Evolutionary conservation across 805 yeast genomes (phyloP), one percentile per base, ranked within the genome.

Genomic region (Cephaloascus albidus): DNA sequence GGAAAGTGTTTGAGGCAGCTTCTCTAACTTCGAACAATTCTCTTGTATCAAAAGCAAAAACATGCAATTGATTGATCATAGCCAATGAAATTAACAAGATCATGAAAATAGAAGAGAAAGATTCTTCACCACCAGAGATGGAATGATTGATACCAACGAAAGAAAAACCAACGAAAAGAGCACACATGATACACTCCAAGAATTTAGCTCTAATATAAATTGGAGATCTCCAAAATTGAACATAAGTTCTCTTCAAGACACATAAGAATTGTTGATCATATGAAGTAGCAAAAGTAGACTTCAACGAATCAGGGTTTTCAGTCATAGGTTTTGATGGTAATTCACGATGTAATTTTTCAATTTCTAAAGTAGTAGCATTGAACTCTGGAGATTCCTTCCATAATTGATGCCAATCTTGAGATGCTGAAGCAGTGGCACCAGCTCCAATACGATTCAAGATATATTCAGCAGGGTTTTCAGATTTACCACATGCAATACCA

Each of bases 81-180:
- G 72, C 63, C 36, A 56, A 53, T 45, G 65, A 61, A 20, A 63
- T 63, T 39, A 67, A 58, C 41, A 59, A 49, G 39, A 57, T 57
- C 69, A 67, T 70, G 55, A 73, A 73, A 35, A 70, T 60, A 26
- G 76, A 58, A 40, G 72, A 68, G 65, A 73, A 64, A 44, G 71
- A 70, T 47, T 65, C 63, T 42, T 64, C 68, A 45, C 65, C 54
- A 31, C 69, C 70, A 49, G 63, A 66, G 28, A 56, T 38, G 3
- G 68, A 56, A 36, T 52, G 55, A 36, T 50, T 54, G 5, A 65
- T 61, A 41, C 59, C 58, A 50, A 55, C 64, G 50, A 67, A 68
- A 1, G 77, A 65, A 48, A 74, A 70, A 49, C 80, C 79, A 43
- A 69, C 71, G 48, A 74, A 70, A 12, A 74, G 45, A 20, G 74